These are phyloP conservation scores for Aspergillus sp. DNA, from an alignment of 2,329 filamentous ascomycete genomes.

Conservation along the genomic window DNA sequence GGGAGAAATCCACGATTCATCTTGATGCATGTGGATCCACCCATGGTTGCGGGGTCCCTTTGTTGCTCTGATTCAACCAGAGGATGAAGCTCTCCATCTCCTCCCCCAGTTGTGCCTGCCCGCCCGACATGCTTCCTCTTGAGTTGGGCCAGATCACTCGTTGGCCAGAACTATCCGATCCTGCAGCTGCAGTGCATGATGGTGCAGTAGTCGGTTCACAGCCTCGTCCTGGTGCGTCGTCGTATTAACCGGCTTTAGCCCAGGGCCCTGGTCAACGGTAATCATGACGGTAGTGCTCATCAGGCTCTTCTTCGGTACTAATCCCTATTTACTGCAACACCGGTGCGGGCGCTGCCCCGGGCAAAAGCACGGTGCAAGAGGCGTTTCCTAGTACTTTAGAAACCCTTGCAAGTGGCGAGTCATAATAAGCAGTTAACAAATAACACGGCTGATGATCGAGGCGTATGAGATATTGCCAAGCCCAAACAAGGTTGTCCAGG, in stretches of 20 bases:
- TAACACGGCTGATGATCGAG: constrained; percentile 7
- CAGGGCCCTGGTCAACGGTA: not conserved
- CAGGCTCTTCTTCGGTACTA: not conserved
- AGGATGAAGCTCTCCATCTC: not conserved
- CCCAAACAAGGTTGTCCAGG: constrained; percentile 15
- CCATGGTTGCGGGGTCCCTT: constrained; percentile 12
- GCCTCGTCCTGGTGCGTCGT: not conserved
- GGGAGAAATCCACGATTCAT: constrained; percentile 2
- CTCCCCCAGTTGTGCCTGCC: not conserved
- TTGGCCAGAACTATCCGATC: not conserved
- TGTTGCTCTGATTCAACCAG: constrained; percentile 3
- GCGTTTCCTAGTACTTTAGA: constrained; percentile 12
- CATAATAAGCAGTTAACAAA: not conserved
- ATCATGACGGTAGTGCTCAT: constrained; percentile 4
- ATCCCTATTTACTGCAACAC: not conserved
- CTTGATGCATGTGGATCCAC: constrained; percentile 12
- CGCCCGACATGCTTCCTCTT: not conserved
- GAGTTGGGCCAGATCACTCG: not conserved
- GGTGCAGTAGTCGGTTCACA: not conserved
- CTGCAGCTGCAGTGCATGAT: not conserved
- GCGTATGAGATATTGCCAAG: constrained; percentile 14
- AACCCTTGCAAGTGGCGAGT: constrained; percentile 16
- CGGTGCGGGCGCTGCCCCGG: constrained; percentile 2
- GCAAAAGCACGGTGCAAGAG: constrained; percentile 9
- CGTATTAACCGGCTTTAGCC: not conserved